These are phyloP conservation scores for Capsella bursapastoris DNA, from an alignment of 345 rosid genomes.

Conservation along the genomic window DNA sequence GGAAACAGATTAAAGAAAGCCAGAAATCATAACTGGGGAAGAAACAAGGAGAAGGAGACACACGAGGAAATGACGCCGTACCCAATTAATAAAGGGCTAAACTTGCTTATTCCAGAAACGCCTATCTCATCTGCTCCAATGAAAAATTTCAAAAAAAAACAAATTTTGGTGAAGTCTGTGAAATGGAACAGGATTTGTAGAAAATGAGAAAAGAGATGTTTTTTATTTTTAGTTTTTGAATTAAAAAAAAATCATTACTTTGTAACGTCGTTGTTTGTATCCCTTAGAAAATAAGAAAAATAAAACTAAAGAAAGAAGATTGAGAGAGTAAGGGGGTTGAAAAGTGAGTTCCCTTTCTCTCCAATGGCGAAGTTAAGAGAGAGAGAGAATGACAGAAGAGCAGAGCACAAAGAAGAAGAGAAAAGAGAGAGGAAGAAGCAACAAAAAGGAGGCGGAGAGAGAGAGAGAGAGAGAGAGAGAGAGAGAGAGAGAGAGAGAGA, in stretches of 20 bases:
- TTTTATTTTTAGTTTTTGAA: background rate
- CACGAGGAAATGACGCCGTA: constrained; percentile 24
- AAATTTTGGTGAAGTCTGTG: background rate
- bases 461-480: background rate
- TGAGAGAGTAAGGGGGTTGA: constrained; percentile 17
- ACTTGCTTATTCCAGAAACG: constrained; percentile 23
- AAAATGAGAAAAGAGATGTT: constrained; percentile 21
- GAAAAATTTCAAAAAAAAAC: background rate
- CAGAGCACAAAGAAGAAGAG: constrained; percentile 10
- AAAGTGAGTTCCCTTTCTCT: constrained; percentile 36
- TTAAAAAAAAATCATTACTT: constrained; percentile 1
- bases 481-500: constrained; percentile 23
- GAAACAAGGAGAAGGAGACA: background rate
- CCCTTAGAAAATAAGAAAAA: constrained; percentile 17
- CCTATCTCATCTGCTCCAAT: constrained; percentile 13
- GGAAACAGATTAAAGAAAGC: constrained; percentile 22
- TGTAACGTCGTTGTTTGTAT: constrained; percentile 27
- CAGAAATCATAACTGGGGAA: constrained; percentile 17
- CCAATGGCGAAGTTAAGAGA: constrained; percentile 32
- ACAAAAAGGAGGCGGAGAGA: constrained; percentile 44
- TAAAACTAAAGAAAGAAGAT: constrained; percentile 15
- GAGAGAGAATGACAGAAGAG: constrained; percentile 34
- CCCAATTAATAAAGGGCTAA: constrained; percentile 20
- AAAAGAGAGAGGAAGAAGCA: constrained; percentile 17
- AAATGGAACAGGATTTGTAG: background rate